Evolutionary conservation across 768 basidiomycete genomes (phyloP), one percentile per base, ranked within the genome.

Genomic region (Suillus cothurnatus): DNA sequence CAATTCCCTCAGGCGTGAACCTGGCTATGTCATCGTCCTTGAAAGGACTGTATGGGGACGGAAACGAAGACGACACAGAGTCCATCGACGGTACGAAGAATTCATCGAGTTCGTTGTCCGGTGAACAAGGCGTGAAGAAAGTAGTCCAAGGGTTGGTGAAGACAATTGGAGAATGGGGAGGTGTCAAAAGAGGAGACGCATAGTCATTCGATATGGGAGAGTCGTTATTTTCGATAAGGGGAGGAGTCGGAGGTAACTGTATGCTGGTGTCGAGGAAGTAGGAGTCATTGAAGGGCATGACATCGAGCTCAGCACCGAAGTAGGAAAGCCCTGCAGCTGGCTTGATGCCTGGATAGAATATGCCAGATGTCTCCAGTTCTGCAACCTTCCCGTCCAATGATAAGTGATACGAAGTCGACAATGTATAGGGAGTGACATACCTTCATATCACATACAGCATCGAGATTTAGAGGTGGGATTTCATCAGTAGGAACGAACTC

Each of bases 391-490:
- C 49, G 28, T 49, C 4, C 26, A 15, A 59, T 34, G 62, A 63
- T 59, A 26, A 59, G 58, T n/a, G 32, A n/a, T 36, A n/a, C 15
- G 15, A 17, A 38, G 19, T 34, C 31, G 15, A 61, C 7, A 17
- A 3, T 39, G 15, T 63, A 28, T 6, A 2, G 14, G 17, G 26
- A 15, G 6, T 38, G 4, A 65, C 76, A 63, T 65, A 78, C 77
- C 66, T 70, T 57, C 45, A 57, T 12, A 58, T 62, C 50, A 55
- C 41, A n/a, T 45, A 32, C 58, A 19, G 45, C 36, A 63, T 76
- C 72, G 19, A 81, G 74, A 47, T 73, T 71, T 43, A 81, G 70
- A 61, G 69, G 60, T 7, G 79, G 80, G 52, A 81, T 82, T 2
- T 79, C 74, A 6, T 71, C 66, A 19, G 74, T 82, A 9, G 75